Conservation (phyloP, 345 rosid genomes). For the Sonneratia caseolaris region DNA sequence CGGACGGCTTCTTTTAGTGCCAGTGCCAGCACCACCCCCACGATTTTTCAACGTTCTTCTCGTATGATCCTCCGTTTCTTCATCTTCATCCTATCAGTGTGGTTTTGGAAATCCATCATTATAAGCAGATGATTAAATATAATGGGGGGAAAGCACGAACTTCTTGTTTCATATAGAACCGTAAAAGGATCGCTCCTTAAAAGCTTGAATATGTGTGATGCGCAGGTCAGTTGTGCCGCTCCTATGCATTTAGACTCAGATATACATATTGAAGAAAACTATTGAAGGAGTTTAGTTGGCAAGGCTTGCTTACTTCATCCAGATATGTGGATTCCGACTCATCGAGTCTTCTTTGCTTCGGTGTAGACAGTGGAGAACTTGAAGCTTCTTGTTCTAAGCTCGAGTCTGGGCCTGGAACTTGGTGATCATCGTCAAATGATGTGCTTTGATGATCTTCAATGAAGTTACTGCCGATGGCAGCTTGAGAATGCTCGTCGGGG, state of each 20-base stretch:
- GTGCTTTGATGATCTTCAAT: not conserved
- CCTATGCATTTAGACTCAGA: not conserved
- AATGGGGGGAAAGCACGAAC: no score
- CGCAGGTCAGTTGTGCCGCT: not conserved
- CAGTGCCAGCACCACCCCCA: not conserved
- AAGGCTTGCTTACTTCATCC: slow-evolving; percentile 28
- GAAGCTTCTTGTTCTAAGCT: slow-evolving; percentile 26
- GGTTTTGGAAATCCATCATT: not conserved
- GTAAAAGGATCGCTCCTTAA: no score
- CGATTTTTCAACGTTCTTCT: slow-evolving; percentile 9
- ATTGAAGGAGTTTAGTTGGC: not conserved
- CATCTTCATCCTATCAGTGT: slow-evolving; percentile 15
- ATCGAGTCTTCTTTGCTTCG: slow-evolving; percentile 18
- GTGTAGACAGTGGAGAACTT: slow-evolving; percentile 18
- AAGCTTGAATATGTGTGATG: no score
- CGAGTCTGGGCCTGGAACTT: slow-evolving; percentile 3
- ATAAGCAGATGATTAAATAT: no score
- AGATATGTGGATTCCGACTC: slow-evolving; percentile 19
- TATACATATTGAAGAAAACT: no score
- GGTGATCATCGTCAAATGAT: slow-evolving; percentile 3
- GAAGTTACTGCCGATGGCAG: slow-evolving; percentile 14
- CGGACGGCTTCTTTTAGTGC: slow-evolving; percentile 18
- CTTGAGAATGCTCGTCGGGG: slow-evolving; percentile 61
- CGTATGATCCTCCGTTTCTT: slow-evolving; percentile 3
- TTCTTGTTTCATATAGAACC: no score